A percentile compares a stretch with the other conserved stretches of the same genome.
Evolutionary conservation across 2,329 filamentous ascomycete species (phyloP).

Genomic region (Claviceps quebecensis): DNA sequence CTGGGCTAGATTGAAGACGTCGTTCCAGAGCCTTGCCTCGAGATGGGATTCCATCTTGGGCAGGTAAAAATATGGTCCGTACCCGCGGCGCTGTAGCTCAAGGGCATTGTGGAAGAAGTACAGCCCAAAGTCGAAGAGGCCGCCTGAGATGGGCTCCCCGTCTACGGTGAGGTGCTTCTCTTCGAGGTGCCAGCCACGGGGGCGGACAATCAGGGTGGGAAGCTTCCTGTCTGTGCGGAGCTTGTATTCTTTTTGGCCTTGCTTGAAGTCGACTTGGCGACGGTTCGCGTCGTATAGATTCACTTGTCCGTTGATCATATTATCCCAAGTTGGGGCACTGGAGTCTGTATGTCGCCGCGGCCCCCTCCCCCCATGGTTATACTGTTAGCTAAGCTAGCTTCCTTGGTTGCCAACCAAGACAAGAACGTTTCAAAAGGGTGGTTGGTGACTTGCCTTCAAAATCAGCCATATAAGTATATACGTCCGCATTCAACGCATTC

Average conservation of each 20-base stretch:
- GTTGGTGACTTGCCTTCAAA: conserved; percentile 69
- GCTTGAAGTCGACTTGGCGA: conserved; percentile 89
- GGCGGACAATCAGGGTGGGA: conserved; percentile 85
- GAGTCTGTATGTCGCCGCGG: conserved; percentile 47
- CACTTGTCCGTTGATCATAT: conserved; percentile 97
- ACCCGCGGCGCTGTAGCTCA: conserved; percentile 70
- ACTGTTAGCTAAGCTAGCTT: too few species aligned
- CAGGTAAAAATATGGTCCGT: conserved; percentile 93
- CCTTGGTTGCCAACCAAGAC: too few species aligned
- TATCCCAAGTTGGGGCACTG: conserved; percentile 92
- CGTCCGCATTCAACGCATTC: conserved; percentile 88
- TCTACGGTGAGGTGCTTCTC: conserved; percentile 97
- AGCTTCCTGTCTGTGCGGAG: conserved; percentile 75
- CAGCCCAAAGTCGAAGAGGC: conserved; percentile 91
- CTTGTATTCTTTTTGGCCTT: conserved; percentile 92
- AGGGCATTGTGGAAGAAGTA: conserved; percentile 98
- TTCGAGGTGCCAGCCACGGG: conserved; percentile 93
- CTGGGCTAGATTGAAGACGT: conserved; percentile 90
- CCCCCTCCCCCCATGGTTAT: too few species aligned
- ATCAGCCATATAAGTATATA: conserved; percentile 99
- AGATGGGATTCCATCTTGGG: conserved; percentile 98
- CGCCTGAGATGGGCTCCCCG: conserved; percentile 83
- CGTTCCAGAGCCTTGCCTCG: conserved; percentile 95
- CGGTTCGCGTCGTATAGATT: conserved; percentile 96
- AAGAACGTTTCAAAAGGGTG: neutral